Evolutionary conservation across 2,329 filamentous ascomycete genomes (phyloP).

Genomic region (Chrysoporthe cubensis): DNA sequence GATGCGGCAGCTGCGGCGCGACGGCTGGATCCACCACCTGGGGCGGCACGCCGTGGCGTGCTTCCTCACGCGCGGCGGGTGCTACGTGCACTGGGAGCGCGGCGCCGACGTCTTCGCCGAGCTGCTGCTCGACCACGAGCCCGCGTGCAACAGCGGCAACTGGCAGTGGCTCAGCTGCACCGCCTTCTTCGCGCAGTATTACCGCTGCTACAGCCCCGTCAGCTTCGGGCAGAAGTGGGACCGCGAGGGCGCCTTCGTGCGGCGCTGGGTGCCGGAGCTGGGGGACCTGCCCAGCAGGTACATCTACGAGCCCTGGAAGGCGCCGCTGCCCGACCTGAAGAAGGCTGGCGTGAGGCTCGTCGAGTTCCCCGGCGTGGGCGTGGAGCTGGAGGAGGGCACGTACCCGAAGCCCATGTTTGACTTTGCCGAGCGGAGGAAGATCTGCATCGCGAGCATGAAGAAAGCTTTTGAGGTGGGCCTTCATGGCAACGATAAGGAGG

Average conservation of each 20-base stretch:
- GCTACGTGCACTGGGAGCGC: conserved; percentile 79
- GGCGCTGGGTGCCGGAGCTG: conserved; percentile 70
- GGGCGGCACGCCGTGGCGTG: conserved; percentile 79
- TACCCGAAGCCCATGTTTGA: conserved; percentile 83
- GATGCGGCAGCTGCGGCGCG: conserved; percentile 72
- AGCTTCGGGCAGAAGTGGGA: conserved; percentile 80
- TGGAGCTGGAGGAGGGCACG: conserved; percentile 47
- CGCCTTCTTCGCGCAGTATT: conserved; percentile 76
- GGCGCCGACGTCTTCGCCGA: conserved; percentile 81
- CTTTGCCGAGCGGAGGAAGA: conserved; percentile 63
- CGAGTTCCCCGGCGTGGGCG: conserved; percentile 51
- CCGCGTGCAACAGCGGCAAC: conserved; percentile 74
- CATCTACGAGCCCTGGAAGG: conserved; percentile 82
- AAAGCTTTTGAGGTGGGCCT: conserved; percentile 68
- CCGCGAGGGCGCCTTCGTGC: conserved; percentile 66
- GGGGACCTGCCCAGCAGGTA: conserved; percentile 65
- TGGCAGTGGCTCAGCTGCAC: conserved; percentile 81
- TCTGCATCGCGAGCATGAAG: conserved; percentile 72
- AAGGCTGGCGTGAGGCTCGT: conserved; percentile 53
- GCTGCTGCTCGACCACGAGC: conserved; percentile 74
- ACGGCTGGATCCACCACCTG: conserved; percentile 82
- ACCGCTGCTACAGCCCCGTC: conserved; percentile 70
- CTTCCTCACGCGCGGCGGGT: conserved; percentile 79
- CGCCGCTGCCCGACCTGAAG: conserved; percentile 69
- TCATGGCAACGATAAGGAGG: conserved; percentile 64